Base-by-base conservation (phyloP, 1,284 basidiomycete species). In the Trametes versicolor region DNA sequence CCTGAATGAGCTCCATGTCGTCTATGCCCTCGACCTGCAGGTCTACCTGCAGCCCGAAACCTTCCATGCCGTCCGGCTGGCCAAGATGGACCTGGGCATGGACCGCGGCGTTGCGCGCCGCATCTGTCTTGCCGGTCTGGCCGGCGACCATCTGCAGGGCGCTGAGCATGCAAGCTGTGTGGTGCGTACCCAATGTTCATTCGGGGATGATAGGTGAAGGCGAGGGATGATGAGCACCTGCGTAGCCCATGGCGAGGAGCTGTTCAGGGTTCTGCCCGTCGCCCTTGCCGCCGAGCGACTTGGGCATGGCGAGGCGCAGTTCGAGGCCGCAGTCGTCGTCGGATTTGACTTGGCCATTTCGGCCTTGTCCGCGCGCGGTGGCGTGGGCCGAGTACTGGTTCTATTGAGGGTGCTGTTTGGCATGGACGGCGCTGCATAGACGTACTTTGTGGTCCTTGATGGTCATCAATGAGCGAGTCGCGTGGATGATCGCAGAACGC, bases 151-250 rank as follows among this genome's bases (percentile, higher is more conserved):
- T 73, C 72, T 92, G 89, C 58, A 92, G 75, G 0, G 90, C 90
- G 19, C 88, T 87, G 5, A 92, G 80, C 74, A 92, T 85, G 72
- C 90, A 92, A 0, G 88, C 90, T 91, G 55, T 91, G 55, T n/a
- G 25, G 51, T 13, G 36, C 36, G 49, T 25, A 37, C 15, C 37
- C 13, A 48, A 19, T 7, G 36, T 15, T 41, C 10, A 43, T 34
- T 25, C 15, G 17, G 25, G 4, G 0, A 13, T 10, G 37, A 10
- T 13, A 15, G 23, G 9, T 13, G 21, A 39, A 15, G 36, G 49
- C 1, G 32, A 43, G 32, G 34, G 74, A 45, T 65, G 53, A 43
- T 61, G 60, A 27, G 50, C 63, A 79, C 78, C 72, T 49, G 79
- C 74, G 58, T 81, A 81, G 8, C 79, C 79, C 74, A 78, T 76